Evolutionary conservation across 441 rosid genomes (phyloP).

Genomic region (Manihot esculenta): DNA sequence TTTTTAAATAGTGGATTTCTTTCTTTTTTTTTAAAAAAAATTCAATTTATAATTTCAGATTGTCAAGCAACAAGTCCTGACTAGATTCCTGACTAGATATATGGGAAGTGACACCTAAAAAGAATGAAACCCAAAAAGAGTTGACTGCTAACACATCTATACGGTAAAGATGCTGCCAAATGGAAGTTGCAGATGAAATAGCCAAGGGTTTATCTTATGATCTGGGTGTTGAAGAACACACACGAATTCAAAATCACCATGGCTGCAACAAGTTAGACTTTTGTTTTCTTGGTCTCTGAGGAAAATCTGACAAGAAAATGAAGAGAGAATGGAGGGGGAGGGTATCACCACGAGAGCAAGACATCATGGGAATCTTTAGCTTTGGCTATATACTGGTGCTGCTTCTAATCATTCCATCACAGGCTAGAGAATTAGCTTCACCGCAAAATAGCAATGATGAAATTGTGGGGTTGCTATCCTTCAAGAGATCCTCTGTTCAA

Average conservation of each 20-base stretch:
- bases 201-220: conserved; percentile 8
- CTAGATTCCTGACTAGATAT: neutral
- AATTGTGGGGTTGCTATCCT: conserved; percentile 43
- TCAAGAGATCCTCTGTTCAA: conserved; percentile 54
- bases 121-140: conserved; percentile 1
- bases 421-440: conserved; percentile 37
- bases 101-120: conserved; percentile 12
- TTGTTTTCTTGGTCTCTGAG: neutral
- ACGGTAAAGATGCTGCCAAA: conserved; percentile 9
- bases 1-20: neutral
- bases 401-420: conserved; percentile 25
- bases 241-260: neutral
- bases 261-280: neutral
- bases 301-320: conserved; percentile 19
- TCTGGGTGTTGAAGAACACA: conserved; percentile 7
- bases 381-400: conserved; percentile 31
- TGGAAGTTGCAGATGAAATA: conserved; percentile 7
- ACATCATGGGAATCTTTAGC: conserved; percentile 15
- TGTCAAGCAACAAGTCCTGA: conserved; percentile 17
- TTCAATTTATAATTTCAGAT: conserved; percentile 7
- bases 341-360: conserved; percentile 20
- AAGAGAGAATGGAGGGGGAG: conserved; percentile 35
- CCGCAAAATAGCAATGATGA: conserved; percentile 38
- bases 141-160: conserved; percentile 29
- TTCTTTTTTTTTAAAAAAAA: neutral